Base-by-base conservation (phyloP, 441 rosid species). In the Erysimum pusillum region DNA sequence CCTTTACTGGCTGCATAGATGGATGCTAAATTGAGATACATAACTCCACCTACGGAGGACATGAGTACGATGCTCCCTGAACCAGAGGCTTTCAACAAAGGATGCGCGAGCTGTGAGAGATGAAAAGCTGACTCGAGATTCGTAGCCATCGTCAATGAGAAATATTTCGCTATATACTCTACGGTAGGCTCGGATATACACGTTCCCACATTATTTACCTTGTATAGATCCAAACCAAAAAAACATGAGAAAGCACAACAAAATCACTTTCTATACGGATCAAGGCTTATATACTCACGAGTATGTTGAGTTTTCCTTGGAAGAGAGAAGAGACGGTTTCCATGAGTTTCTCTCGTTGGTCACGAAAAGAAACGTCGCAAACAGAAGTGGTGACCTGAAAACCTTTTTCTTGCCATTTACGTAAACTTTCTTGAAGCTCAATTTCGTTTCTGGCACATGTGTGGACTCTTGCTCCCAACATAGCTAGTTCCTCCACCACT, bases 401-500 rank as follows among this genome's bases (percentile, higher is more conserved):
- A 12, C 84, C 88, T 49, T 80, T 82, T 31, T 57, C 62, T 39
- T 82, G 20, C 88, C 84, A 82, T 28, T 78, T 74, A 31, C 34
- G 57, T 76, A 81, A 77, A 52, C 83, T 12, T 71, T 85, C 74
- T 42, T 75, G 60, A 67, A 83, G 67, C 25, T 81, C 74, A 20
- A 73, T 44, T 79, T 77, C 73, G 35, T 66, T 73, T 48, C 83
- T 75, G 5, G 85, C 80, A 77, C 88, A 83, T 6, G 86, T 63
- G 54, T 83, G 79, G 13, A 83, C 73, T 28, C 35, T 62, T 18
- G 84, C 82, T 49, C 82, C 82, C 3, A 79, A 12, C 49, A n/a
- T 59, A 0, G 79, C 73, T 18, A 79, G 75, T 74, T 79, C 88
- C 62, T 83, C 83, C 15, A 83, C 84, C 18, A 81, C 67, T 5